These are phyloP conservation scores for Pseudonectria buxi DNA, from an alignment of 2,329 filamentous ascomycete genomes.

Conservation along the genomic window DNA sequence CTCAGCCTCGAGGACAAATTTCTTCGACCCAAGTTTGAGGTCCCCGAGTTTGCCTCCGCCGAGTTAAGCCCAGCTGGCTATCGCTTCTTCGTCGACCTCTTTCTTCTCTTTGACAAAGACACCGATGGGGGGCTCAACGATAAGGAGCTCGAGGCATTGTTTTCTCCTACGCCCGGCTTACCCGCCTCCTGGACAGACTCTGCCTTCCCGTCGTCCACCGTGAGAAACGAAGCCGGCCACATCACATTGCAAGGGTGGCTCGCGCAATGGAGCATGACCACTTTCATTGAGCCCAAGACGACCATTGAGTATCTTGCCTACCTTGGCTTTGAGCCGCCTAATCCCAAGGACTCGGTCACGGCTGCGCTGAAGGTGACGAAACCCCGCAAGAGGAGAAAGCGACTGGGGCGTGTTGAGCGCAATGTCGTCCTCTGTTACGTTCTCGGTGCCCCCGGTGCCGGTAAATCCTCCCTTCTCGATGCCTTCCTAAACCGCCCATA, in stretches of 20 bases:
- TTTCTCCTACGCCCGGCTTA: conserved; percentile 86
- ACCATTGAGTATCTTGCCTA: conserved; percentile 95
- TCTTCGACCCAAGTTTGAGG: conserved; percentile 87
- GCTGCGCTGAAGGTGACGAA: conserved; percentile 89
- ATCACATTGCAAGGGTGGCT: conserved; percentile 97
- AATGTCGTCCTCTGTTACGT: conserved; percentile 95
- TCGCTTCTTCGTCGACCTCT: conserved; percentile 94
- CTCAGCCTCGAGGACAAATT: conserved; percentile 86
- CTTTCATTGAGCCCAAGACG: conserved; percentile 89
- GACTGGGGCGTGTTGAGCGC: conserved; percentile 79
- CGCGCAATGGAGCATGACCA: conserved; percentile 99
- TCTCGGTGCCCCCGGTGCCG: conserved; percentile 74
- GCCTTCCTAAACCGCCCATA: conserved; percentile 88
- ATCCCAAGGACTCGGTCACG: conserved; percentile 68
- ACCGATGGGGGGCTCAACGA: conserved; percentile 93
- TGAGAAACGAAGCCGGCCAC: conserved; percentile 89
- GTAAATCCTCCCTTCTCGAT: conserved; percentile 86
- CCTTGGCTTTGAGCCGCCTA: conserved; percentile 81
- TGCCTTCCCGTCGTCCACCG: conserved; percentile 86
- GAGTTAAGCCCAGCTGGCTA: conserved; percentile 93
- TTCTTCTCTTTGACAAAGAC: conserved; percentile 91
- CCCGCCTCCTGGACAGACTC: conserved; percentile 82
- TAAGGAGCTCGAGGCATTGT: conserved; percentile 74
- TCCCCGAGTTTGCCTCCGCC: conserved; percentile 84
- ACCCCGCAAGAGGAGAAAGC: conserved; percentile 74